Conservation (phyloP, 805 yeast species). For the Saccharomycopsis capsularis region DNA sequence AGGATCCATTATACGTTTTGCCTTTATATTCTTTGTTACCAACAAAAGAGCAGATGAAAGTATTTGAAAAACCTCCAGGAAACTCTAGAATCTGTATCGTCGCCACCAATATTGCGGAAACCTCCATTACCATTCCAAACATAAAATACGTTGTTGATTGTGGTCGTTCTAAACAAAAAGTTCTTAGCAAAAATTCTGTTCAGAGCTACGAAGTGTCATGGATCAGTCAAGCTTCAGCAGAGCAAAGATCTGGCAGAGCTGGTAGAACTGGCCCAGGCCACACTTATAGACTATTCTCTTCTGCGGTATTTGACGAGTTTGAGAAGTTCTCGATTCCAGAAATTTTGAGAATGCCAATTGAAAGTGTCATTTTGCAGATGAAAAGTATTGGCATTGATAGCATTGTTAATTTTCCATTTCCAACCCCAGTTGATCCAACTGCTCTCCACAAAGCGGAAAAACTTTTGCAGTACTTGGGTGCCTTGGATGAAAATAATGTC, state of each 20-base stretch:
- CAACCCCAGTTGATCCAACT: constrained; percentile 76
- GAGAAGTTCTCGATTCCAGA: constrained; percentile 82
- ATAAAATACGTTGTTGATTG: constrained; percentile 91
- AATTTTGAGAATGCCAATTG: constrained; percentile 90
- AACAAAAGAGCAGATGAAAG: constrained; percentile 91
- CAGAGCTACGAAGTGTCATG: constrained; percentile 88
- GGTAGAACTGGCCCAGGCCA: constrained; percentile 99
- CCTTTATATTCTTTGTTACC: constrained; percentile 92
- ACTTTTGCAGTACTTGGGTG: constrained; percentile 68
- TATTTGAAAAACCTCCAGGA: constrained; percentile 76
- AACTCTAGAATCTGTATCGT: constrained; percentile 86
- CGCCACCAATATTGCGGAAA: constrained; percentile 97
- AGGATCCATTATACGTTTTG: constrained; percentile 79
- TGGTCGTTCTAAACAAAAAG: constrained; percentile 87
- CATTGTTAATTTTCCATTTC: constrained; percentile 88
- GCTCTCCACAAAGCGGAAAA: constrained; percentile 60
- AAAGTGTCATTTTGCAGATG: constrained; percentile 92
- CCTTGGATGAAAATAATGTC: constrained; percentile 45
- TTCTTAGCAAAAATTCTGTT: constrained; percentile 76
- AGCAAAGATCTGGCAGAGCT: constrained; percentile 94
- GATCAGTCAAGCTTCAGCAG: constrained; percentile 94
- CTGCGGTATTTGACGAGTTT: constrained; percentile 85
- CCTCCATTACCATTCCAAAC: constrained; percentile 94
- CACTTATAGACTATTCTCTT: constrained; percentile 84
- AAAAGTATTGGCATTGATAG: constrained; percentile 95